Conservation (phyloP, 73 alveolate species). For the Paramecium sonneborni region DNA sequence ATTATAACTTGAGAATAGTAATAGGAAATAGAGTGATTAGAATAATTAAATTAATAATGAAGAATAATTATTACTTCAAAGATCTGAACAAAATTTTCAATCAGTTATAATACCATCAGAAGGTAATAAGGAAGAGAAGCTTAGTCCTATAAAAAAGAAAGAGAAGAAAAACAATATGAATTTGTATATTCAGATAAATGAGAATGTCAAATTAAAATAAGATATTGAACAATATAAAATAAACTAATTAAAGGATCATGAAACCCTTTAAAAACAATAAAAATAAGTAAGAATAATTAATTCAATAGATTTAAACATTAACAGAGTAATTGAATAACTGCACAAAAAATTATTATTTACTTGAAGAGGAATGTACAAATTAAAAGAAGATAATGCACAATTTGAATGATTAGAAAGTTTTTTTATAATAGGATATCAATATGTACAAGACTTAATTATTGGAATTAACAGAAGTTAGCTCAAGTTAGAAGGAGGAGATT, state of each 20-base stretch:
- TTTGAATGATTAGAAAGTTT: conserved; percentile 20
- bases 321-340: conserved; percentile 3
- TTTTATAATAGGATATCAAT: conserved; percentile 17
- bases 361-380: neutral
- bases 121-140: neutral
- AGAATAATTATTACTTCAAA: neutral
- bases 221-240: neutral
- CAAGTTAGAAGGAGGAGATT: neutral
- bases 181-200: neutral
- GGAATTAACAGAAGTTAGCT: conserved; percentile 12
- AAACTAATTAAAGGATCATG: neutral
- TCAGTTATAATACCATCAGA: neutral
- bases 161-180: neutral
- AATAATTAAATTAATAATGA: neutral
- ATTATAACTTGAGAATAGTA: neutral
- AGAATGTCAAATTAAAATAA: neutral
- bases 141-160: neutral
- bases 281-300: neutral
- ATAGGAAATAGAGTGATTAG: neutral
- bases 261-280: neutral
- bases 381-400: neutral
- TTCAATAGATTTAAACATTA: neutral
- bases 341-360: neutral
- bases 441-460: conserved; percentile 3
- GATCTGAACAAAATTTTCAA: neutral